A percentile compares a stretch with the other conserved stretches of the same genome.
phyloP scores from a whole-genome alignment of 257 asterid genomes.

The Solanum neorickii region DNA sequence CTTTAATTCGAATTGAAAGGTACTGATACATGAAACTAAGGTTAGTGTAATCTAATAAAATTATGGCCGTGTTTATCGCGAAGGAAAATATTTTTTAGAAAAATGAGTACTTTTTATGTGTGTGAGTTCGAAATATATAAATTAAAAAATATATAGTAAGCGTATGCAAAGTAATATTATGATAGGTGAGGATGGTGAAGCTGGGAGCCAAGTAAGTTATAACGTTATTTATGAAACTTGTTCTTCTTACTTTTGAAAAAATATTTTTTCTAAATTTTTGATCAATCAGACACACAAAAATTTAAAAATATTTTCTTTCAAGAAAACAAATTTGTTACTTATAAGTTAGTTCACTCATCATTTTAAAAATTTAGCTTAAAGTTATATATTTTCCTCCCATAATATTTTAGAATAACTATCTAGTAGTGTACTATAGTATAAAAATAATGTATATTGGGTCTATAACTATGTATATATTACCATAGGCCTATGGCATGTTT shows the following conservation, averaged over 20 bases:
- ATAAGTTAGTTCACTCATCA: not conserved
- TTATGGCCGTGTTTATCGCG: not conserved
- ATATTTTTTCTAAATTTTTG: not conserved
- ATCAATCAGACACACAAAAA: not conserved
- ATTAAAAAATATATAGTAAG: too few relatives aligned
- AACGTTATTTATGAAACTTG: not conserved
- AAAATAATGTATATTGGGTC: too few relatives aligned
- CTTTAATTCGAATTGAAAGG: not conserved
- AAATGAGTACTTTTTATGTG: too few relatives aligned
- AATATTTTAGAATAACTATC: too few relatives aligned
- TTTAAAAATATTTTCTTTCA: not conserved
- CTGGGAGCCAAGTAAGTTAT: too few relatives aligned
- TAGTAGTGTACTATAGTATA: too few relatives aligned
- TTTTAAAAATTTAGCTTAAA: not conserved
- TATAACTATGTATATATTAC: too few relatives aligned
- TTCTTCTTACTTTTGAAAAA: not conserved
- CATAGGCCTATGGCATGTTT: too few relatives aligned
- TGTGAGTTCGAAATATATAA: too few relatives aligned
- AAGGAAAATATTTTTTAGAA: not conserved
- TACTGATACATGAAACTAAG: not conserved
- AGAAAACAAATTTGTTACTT: not conserved
- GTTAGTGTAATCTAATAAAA: not conserved
- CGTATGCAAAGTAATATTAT: too few relatives aligned
- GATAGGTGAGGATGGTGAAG: too few relatives aligned
- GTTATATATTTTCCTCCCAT: too few relatives aligned